A percentile compares a stretch with the other conserved stretches of the same genome.
phyloP scores from a whole-genome alignment of 2,329 filamentous ascomycete genomes.

The Rachicladosporium sp. region DNA sequence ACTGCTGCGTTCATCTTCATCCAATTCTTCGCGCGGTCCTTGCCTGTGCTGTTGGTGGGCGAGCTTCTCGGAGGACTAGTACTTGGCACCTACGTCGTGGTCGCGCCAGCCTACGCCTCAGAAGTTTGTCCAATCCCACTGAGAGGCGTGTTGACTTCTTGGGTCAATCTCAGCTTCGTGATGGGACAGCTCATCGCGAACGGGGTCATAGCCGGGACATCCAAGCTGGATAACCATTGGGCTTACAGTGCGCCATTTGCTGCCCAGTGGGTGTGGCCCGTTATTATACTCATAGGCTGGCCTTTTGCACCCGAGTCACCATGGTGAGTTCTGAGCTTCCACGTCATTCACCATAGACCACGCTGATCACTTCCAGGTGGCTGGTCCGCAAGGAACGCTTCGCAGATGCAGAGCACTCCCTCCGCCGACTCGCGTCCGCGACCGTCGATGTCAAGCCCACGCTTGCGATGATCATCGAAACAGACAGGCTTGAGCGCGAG shows the following conservation, averaged over 20 bases:
- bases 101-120: conserved; percentile 50
- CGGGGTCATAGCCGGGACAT: conserved; percentile 26
- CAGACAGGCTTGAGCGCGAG: conserved; percentile 25
- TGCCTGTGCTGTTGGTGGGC: conserved; percentile 45
- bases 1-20: conserved; percentile 47
- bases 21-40: conserved; percentile 48
- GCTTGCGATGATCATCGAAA: conserved; percentile 29
- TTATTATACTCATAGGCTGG: conserved; percentile 25
- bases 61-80: conserved; percentile 51
- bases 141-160: conserved; percentile 46
- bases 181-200: conserved; percentile 47
- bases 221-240: conserved; percentile 24
- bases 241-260: conserved; percentile 34
- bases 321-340: conserved; percentile 10
- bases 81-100: conserved; percentile 40
- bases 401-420: conserved; percentile 23
- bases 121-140: conserved; percentile 50
- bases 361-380: conserved; percentile 11
- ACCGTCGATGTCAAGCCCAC: conserved; percentile 28
- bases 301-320: conserved; percentile 28
- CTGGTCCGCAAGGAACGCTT: conserved; percentile 24
- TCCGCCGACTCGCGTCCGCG: conserved; percentile 25
- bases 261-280: conserved; percentile 32
- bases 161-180: conserved; percentile 51
- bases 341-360: too few relatives aligned